These are phyloP conservation scores for Yarrowia sp. DNA, from an alignment of 805 yeast species.

Conservation along the genomic window DNA sequence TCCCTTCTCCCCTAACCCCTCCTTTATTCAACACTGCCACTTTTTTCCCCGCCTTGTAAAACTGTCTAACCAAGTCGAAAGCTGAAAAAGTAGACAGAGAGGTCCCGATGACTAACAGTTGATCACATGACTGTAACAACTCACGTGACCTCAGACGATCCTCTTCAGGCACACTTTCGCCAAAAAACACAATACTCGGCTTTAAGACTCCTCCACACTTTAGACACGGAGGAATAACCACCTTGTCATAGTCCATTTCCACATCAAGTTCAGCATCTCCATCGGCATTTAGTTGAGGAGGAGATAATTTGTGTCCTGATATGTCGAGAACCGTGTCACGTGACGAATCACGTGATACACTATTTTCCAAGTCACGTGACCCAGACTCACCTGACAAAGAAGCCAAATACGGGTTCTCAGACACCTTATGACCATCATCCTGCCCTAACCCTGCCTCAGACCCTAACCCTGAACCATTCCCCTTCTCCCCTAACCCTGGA, in stretches of 20 bases:
- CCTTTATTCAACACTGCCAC: constrained; percentile 15
- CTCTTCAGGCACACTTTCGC: constrained; percentile 72
- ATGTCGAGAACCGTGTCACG: background rate
- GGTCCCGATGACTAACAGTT: constrained; percentile 7
- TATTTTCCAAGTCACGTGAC: no score
- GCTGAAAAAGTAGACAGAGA: constrained; percentile 4
- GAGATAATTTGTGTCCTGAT: background rate
- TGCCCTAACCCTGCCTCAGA: background rate
- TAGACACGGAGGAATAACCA: background rate
- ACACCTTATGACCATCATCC: no score
- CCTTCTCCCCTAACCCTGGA: background rate
- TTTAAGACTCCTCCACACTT: constrained; percentile 74
- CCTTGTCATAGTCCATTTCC: constrained; percentile 2
- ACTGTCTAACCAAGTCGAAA: constrained; percentile 1
- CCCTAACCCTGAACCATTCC: background rate
- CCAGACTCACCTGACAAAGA: background rate
- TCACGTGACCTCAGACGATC: background rate
- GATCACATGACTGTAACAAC: background rate
- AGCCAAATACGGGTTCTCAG: background rate
- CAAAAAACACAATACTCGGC: constrained; percentile 93
- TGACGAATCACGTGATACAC: no score
- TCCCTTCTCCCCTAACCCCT: constrained; percentile 4
- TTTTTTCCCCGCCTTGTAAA: constrained; percentile 1
- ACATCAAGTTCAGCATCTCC: constrained; percentile 15
- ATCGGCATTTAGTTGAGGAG: constrained; percentile 2